Percentiles rank a stretch among this genome's conserved stretches.
Evolutionary conservation across 176 grass and related monocot species (phyloP).

Genomic region (Aegilops speltoides): DNA sequence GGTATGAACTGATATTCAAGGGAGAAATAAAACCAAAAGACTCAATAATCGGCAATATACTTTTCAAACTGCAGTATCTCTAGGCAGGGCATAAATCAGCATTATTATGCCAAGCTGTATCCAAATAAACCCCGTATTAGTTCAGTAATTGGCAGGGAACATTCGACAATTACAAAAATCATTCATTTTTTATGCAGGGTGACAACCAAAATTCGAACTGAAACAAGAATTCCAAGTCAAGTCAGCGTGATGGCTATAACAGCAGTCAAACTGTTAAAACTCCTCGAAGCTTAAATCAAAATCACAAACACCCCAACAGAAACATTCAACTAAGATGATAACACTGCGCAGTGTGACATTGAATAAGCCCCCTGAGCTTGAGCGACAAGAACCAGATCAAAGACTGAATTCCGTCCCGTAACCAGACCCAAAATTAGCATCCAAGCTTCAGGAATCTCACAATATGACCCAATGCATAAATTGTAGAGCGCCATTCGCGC

Average conservation of each 20-base stretch:
- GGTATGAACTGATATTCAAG: neutral
- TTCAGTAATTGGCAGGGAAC: neutral
- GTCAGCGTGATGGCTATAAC: neutral
- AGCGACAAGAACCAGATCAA: neutral
- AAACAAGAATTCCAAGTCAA: conserved; percentile 2
- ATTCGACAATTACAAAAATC: neutral
- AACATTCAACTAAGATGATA: neutral
- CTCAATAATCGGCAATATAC: neutral
- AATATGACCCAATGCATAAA: neutral
- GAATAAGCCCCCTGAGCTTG: neutral
- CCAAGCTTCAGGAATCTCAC: neutral
- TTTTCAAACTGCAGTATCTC: neutral
- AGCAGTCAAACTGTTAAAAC: neutral
- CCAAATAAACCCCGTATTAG: neutral
- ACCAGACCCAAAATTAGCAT: neutral
- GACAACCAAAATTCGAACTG: neutral
- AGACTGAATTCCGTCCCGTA: neutral
- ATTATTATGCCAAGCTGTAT: conserved; percentile 16
- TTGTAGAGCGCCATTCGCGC: neutral
- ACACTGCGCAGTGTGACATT: neutral
- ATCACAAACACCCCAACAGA: neutral
- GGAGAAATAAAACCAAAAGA: neutral
- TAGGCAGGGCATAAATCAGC: neutral
- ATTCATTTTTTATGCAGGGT: neutral
- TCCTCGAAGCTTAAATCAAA: neutral